Evolutionary conservation across 2,329 filamentous ascomycete genomes (phyloP).

Genomic region (Colletotrichum endophyticum): DNA sequence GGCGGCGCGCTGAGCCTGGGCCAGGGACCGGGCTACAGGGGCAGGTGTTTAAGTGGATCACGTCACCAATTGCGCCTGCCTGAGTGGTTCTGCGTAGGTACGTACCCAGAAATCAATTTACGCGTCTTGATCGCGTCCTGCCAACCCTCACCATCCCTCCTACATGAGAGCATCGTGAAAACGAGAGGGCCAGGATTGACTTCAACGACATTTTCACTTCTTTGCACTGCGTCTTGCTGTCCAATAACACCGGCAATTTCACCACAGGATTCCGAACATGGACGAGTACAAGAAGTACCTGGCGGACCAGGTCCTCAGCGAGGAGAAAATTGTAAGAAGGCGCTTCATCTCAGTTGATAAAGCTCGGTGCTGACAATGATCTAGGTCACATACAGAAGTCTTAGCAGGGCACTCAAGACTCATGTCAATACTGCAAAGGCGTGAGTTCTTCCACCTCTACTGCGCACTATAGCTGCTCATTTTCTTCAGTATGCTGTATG

Average conservation of each 20-base stretch:
- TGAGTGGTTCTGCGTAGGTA: background rate
- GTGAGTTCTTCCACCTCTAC: conserved; percentile 51
- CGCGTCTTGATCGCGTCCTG: conserved; percentile 15
- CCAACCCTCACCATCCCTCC: background rate
- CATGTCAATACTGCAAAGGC: conserved; percentile 90
- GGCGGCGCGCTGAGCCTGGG: conserved; percentile 1
- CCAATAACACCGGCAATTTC: fast-evolving
- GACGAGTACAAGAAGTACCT: conserved; percentile 74
- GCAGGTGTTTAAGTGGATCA: background rate
- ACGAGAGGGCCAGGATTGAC: background rate
- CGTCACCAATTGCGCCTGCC: background rate
- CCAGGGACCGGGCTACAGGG: background rate
- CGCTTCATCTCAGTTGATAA: background rate
- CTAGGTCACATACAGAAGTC: conserved; percentile 84
- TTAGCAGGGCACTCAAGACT: conserved; percentile 83
- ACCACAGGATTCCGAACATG: conserved; percentile 38
- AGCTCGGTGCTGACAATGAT: conserved; percentile 13
- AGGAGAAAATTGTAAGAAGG: conserved; percentile 69
- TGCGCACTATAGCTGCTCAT: conserved; percentile 36
- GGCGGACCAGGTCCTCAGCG: conserved; percentile 76
- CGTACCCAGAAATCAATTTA: conserved; percentile 15
- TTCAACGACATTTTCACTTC: background rate
- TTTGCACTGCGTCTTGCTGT: background rate
- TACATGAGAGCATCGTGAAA: background rate
- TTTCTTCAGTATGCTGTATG: conserved; percentile 79